A percentile compares a stretch with the other conserved stretches of the same genome.
phyloP scores from a whole-genome alignment of 2,329 filamentous ascomycete species.

The Arthrobotrys musiformis region DNA sequence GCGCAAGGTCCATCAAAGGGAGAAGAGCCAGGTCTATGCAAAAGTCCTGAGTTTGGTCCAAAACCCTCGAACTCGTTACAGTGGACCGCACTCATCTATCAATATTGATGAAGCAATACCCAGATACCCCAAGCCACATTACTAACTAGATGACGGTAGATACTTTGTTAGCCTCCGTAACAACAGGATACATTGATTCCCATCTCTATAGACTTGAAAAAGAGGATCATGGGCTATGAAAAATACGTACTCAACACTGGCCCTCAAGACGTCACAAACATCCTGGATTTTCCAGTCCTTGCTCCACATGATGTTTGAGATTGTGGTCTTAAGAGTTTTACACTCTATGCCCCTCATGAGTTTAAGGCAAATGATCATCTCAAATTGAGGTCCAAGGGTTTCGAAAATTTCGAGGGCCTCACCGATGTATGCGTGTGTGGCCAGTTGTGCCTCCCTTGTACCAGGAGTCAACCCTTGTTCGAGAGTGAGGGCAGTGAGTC shows the following conservation, averaged over 20 bases:
- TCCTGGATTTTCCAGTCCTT: background rate
- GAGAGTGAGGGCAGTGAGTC: background rate
- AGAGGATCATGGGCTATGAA: background rate
- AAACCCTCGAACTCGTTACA: no score
- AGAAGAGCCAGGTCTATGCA: no score
- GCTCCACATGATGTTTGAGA: background rate
- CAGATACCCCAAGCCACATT: no score
- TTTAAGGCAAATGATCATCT: background rate
- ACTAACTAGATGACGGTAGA: no score
- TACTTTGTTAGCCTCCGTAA: no score
- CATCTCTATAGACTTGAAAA: background rate
- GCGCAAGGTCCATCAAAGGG: no score
- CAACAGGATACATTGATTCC: no score
- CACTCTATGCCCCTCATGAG: background rate
- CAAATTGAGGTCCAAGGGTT: background rate
- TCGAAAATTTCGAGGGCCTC: background rate
- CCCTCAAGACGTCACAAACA: background rate
- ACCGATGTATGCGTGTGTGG: no score
- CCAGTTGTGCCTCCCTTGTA: background rate
- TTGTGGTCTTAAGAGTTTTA: background rate
- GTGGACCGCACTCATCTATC: no score
- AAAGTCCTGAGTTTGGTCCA: no score
- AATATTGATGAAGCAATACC: no score
- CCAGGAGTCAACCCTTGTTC: background rate
- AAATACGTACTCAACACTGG: constrained; percentile 1